Evolutionary conservation across 1,139 yeast genomes (phyloP), one percentile per base, ranked within the genome.

Genomic region (Taphrina wiesneri): DNA sequence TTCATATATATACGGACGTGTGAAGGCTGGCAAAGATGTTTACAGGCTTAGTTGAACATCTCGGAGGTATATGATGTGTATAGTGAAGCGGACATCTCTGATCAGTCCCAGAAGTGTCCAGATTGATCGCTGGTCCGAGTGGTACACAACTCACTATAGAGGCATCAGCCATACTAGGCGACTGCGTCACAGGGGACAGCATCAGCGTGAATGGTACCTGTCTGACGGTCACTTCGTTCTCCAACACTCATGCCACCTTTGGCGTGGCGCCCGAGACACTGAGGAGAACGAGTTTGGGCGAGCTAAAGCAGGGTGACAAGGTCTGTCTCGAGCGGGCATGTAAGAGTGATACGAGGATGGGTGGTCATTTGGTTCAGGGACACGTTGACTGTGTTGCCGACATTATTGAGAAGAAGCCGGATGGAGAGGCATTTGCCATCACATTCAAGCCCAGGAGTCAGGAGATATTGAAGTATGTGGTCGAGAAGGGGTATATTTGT

Each of bases 361-460:
- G 99, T 30, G 99, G 99, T 0, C 99, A 93, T 77, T 85, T 92
- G 69, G 99, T 93, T 1, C 99, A 93, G 72, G 99, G 99, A 15
- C 99, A 93, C 78, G 92, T 95, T 39, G 99, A 93, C 74, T 90
- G 97, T 0, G 81, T 87, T 34, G 97, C 97, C 3, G 77, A 77
- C 36, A 88, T 95, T 46, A 82, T 82, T 0, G 75, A 77, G 1
- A 80, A 78, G 39, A 77, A 70, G 6, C 77, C 83, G 0, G 98
- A 92, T 73, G 95, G 88, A 1, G 89, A 91, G 76, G 88, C 98
- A 1, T 79, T 91, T 43, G 80, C 86, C 1, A 87, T 85, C 74
- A 88, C 90, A 1, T 91, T 93, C 77, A 78, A 83, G 75, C 82
- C 92, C 67, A 79, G 89, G 66, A 96, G 91, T 68, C 72, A 73